phyloP scores from a whole-genome alignment of 2,329 filamentous ascomycete species.

The Tolypocladium tundrense region DNA sequence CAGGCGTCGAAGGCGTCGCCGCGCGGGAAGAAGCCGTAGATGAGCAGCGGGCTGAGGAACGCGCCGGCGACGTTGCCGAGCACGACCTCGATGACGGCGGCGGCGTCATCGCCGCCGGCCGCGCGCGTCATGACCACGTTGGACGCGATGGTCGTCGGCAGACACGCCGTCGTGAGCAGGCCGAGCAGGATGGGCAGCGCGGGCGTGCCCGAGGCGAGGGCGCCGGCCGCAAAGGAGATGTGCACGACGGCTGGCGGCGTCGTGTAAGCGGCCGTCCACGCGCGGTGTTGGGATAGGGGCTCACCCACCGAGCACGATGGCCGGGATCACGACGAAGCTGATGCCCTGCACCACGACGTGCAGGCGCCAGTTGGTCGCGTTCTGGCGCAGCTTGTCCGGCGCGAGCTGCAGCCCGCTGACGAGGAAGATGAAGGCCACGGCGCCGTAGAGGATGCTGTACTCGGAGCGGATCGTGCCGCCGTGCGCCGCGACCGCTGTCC shows the following conservation, averaged over 20 bases:
- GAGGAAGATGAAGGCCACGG: conserved; percentile 59
- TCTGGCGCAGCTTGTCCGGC: conserved; percentile 47
- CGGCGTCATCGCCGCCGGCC: conserved; percentile 56
- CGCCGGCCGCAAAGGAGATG: conserved; percentile 35
- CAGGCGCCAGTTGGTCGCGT: conserved; percentile 56
- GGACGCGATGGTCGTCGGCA: conserved; percentile 62
- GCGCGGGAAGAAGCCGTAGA: conserved; percentile 49
- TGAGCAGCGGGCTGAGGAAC: conserved; percentile 54
- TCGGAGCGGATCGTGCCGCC: conserved; percentile 41
- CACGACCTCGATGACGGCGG: conserved; percentile 57
- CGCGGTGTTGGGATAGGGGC: not conserved
- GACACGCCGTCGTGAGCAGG: conserved; percentile 55
- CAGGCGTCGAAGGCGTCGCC: conserved; percentile 44
- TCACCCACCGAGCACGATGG: conserved; percentile 44
- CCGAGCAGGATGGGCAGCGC: conserved; percentile 57
- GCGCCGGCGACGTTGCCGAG: conserved; percentile 60
- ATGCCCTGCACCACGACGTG: conserved; percentile 58
- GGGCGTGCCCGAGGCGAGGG: conserved; percentile 43
- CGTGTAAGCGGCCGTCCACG: conserved; percentile 4
- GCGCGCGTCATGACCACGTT: conserved; percentile 66
- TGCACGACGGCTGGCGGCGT: conserved; percentile 28
- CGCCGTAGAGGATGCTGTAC: conserved; percentile 56
- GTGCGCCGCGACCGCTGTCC: conserved; percentile 33
- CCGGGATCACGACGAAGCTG: conserved; percentile 56
- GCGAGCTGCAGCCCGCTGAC: conserved; percentile 61